phyloP scores from a whole-genome alignment of 352 stramenopile genomes.

The Globisporangium echinulatum region DNA sequence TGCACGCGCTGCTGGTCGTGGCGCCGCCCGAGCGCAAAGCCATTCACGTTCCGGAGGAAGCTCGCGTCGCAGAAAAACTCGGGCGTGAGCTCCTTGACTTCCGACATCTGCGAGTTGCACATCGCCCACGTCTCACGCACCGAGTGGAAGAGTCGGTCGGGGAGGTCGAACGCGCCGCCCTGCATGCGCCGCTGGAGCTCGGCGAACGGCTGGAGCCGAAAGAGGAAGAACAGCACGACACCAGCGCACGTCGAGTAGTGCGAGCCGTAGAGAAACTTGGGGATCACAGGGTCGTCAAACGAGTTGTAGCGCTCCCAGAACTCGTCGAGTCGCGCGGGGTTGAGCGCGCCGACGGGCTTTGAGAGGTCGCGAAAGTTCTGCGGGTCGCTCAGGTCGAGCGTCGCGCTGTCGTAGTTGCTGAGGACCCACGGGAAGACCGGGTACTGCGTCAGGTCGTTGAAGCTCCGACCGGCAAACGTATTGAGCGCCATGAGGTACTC shows the following conservation, averaged over 20 bases:
- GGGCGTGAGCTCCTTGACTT: conserved; percentile 99
- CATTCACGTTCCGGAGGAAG: conserved; percentile 96
- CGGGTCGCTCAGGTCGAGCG: conserved; percentile 77
- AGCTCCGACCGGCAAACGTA: conserved; percentile 83
- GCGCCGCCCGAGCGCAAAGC: conserved; percentile 92
- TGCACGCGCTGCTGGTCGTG: conserved; percentile 77
- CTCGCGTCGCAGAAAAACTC: conserved; percentile 95
- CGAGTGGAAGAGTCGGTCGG: conserved; percentile 96
- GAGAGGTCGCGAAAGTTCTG: conserved; percentile 95
- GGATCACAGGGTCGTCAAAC: conserved; percentile 86
- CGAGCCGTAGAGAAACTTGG: conserved; percentile 85
- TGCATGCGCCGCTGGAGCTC: conserved; percentile 95
- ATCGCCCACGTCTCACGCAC: conserved; percentile 96
- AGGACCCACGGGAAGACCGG: conserved; percentile 92
- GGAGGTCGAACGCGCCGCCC: conserved; percentile 95
- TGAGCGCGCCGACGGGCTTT: conserved; percentile 98
- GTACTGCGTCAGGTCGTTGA: conserved; percentile 95
- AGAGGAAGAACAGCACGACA: conserved; percentile 98
- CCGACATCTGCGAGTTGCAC: conserved; percentile 95
- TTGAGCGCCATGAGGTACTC: conserved; percentile 97
- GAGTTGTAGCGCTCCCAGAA: conserved; percentile 95
- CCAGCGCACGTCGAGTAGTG: conserved; percentile 97
- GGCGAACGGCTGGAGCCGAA: conserved; percentile 98
- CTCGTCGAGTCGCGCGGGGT: conserved; percentile 87
- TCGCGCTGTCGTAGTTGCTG: conserved; percentile 65